Base-by-base conservation (phyloP, 2,329 filamentous ascomycete genomes). In the Bipolaris victoriae region DNA sequence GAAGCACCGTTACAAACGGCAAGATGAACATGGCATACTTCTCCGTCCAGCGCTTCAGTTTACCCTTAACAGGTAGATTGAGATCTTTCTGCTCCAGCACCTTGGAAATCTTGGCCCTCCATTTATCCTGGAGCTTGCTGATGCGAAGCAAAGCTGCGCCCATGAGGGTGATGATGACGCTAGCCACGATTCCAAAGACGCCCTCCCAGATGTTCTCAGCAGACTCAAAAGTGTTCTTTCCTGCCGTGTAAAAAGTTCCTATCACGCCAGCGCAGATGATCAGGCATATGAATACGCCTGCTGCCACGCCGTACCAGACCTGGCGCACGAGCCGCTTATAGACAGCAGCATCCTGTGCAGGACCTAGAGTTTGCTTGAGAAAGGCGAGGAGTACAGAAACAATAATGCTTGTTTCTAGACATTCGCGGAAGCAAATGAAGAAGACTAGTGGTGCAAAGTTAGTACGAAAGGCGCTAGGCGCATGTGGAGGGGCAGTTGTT, bases 401-500 rank as follows among this genome's bases (percentile, higher is more conserved):
- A 67, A 96, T 90, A 71, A 96, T 92, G 69, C 85, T 88, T 0
- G 89, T 90, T 80, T 96, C 92, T 46, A 96, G 81, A 40, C 87
- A 87, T 79, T 96, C 92, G 71, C 92, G 88, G 75, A 96, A 95
- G 78, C 91, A 88, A 75, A 97, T 90, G 80, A 97, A 93, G 80
- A 96, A 96, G 53, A 96, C 86, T 82, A 29, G 44, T 18, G 18
- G 3, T 6, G 2, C 22, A 26, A 6, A 2, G 31, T 57, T 53
- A 57, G 44, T 26, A 43, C 15, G 7, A 33, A 41, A 1, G 16
- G 31, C 22, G 1, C 43, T 16, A n/a, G 20, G 4, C 9, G 26
- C 16, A 11, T 18, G 6, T 1, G 2, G 18, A 37, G n/a, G 2
- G 13, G 9, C 13, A 22, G 7, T 18, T 20, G 33, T 55, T 18